A percentile compares a stretch with the other conserved stretches of the same genome.
phyloP scores from a whole-genome alignment of 805 yeast species.

The Clavispora phyllophila region DNA sequence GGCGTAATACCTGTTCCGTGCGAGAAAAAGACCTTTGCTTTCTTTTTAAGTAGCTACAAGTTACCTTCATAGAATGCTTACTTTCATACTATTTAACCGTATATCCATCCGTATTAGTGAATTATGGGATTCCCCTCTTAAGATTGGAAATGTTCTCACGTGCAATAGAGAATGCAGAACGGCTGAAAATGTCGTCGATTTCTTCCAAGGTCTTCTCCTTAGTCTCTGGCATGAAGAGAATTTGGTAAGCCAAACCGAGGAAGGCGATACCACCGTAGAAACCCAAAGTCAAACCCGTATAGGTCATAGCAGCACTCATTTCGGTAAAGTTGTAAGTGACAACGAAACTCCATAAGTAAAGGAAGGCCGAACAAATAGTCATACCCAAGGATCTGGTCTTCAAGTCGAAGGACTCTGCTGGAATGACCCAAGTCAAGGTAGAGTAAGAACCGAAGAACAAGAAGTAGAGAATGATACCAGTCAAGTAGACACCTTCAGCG shows the following conservation, averaged over 20 bases:
- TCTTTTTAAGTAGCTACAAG: too few species aligned
- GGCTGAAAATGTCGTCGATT: constrained; percentile 57
- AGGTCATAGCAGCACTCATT: constrained; percentile 54
- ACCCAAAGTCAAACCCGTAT: constrained; percentile 59
- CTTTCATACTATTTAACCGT: too few species aligned
- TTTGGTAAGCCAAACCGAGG: constrained; percentile 49
- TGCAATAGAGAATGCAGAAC: constrained; percentile 38
- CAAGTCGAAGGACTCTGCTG: constrained; percentile 58
- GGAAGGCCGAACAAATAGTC: constrained; percentile 52
- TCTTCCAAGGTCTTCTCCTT: constrained; percentile 69
- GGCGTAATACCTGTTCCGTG: too few species aligned
- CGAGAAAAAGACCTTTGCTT: too few species aligned
- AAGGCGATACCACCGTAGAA: constrained; percentile 66
- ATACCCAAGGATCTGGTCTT: constrained; percentile 60
- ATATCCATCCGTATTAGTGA: background rate
- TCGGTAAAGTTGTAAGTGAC: constrained; percentile 59
- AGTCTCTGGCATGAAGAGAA: constrained; percentile 64
- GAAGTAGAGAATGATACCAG: constrained; percentile 62
- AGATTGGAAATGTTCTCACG: constrained; percentile 28
- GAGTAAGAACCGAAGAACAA: constrained; percentile 64
- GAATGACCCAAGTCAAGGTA: constrained; percentile 64
- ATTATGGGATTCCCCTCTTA: constrained; percentile 18
- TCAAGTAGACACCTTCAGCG: constrained; percentile 55
- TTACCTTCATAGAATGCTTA: too few species aligned
- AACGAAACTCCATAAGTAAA: constrained; percentile 59